Evolutionary conservation across 2,329 filamentous ascomycete genomes (phyloP).

Genomic region (Phialemonium atrogriseum): DNA sequence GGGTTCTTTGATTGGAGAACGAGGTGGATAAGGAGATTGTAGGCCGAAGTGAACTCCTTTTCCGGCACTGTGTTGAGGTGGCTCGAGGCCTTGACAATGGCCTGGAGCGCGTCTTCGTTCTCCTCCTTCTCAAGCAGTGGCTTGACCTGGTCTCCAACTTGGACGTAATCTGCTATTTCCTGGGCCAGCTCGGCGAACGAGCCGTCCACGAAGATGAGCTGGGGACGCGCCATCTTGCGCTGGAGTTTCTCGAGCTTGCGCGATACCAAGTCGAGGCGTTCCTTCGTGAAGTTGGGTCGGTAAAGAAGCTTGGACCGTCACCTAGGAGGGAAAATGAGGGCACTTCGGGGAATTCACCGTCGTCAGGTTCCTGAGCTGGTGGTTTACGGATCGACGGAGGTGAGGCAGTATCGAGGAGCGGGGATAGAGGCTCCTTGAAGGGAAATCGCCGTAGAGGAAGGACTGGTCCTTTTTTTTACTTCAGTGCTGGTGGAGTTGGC

Average conservation of each 20-base stretch:
- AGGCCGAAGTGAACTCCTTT: conserved; percentile 92
- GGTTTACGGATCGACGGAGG: no score
- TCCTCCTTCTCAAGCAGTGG: conserved; percentile 64
- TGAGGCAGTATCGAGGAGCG: no score
- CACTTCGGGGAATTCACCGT: no score
- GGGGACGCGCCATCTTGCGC: conserved; percentile 37
- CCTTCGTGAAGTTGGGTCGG: neutral
- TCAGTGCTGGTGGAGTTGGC: no score
- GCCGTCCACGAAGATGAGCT: conserved; percentile 77
- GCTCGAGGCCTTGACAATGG: conserved; percentile 72
- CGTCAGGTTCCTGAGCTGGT: no score
- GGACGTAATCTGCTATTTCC: conserved; percentile 92
- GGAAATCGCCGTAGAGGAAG: no score
- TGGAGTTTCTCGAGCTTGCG: neutral
- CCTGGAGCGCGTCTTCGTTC: conserved; percentile 83
- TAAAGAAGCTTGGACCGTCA: no score
- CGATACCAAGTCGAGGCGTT: neutral
- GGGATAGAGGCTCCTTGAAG: no score
- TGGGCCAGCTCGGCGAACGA: conserved; percentile 85
- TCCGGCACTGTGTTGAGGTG: conserved; percentile 80
- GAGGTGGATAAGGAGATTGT: conserved; percentile 94
- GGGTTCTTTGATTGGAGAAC: conserved; percentile 78
- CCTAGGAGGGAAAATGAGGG: no score
- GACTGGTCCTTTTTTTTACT: no score
- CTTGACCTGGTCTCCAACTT: conserved; percentile 69